Percentiles rank a stretch among this genome's conserved stretches.
Conservation (phyloP, 805 yeast genomes). For the Zygosaccharomyces gambellarensis region DNA sequence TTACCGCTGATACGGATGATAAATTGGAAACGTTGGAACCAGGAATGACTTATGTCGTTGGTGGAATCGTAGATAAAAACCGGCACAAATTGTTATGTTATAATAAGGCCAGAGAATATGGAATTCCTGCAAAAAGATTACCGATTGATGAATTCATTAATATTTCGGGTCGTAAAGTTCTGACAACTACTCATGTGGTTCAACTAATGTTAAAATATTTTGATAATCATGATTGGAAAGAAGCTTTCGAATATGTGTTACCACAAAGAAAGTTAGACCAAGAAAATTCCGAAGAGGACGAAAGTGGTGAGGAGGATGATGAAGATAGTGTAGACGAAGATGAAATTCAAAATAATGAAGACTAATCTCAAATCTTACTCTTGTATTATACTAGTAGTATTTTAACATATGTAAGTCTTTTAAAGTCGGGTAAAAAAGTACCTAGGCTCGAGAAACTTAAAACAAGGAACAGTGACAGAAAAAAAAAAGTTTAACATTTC, state of each 20-base stretch:
- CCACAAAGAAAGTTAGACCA: constrained; percentile 66
- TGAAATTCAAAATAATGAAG: not conserved
- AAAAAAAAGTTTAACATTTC: not conserved
- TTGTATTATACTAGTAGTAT: not conserved
- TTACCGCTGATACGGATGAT: constrained; percentile 84
- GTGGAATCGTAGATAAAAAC: constrained; percentile 96
- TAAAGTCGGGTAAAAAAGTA: constrained; percentile 4
- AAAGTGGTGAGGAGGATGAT: constrained; percentile 1
- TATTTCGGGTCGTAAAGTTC: constrained; percentile 78
- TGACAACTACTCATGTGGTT: constrained; percentile 94
- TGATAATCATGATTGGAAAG: constrained; percentile 76
- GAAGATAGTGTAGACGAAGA: not conserved
- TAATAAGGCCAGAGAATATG: constrained; percentile 70
- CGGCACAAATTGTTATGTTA: constrained; percentile 77
- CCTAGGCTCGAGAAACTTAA: not conserved
- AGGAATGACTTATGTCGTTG: constrained; percentile 76
- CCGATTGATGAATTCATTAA: constrained; percentile 85
- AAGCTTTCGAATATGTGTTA: constrained; percentile 78
- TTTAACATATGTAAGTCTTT: not conserved
- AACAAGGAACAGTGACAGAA: not conserved
- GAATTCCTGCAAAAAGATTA: constrained; percentile 66
- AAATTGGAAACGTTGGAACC: constrained; percentile 57
- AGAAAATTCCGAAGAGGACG: not conserved
- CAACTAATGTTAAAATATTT: constrained; percentile 79
- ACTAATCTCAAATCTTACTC: not conserved